These are phyloP conservation scores for Ceriops zippeliana DNA, from an alignment of 345 rosid genomes.

Conservation along the genomic window DNA sequence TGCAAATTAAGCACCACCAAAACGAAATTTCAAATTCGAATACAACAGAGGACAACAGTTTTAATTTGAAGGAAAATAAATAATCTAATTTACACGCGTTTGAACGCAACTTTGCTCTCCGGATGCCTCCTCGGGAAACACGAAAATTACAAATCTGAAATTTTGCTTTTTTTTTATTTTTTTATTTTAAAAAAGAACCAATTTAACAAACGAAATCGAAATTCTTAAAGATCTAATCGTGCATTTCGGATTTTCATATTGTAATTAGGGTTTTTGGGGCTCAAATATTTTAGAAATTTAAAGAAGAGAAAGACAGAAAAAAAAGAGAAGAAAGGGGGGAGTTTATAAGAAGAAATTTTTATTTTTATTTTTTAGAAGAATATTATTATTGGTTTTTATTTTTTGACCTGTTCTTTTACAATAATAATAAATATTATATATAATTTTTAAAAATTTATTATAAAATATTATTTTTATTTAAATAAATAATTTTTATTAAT, in stretches of 20 bases:
- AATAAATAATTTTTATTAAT: too few relatives aligned
- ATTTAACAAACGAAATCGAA: background rate
- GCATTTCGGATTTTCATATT: background rate
- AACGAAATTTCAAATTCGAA: background rate
- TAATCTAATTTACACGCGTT: constrained; percentile 10
- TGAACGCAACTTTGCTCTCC: constrained; percentile 10
- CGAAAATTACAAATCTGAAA: constrained; percentile 4
- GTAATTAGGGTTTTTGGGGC: constrained; percentile 4
- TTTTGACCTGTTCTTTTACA: background rate
- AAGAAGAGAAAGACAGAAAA: background rate
- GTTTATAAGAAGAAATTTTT: too few relatives aligned
- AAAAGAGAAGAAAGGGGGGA: background rate
- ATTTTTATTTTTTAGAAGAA: too few relatives aligned
- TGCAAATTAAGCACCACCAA: constrained; percentile 9
- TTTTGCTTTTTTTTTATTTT: too few relatives aligned
- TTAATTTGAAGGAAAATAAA: too few relatives aligned
- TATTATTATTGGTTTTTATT: background rate
- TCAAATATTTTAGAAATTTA: background rate
- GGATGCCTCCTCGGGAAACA: constrained; percentile 21
- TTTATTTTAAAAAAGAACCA: background rate
- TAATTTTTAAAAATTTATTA: too few relatives aligned
- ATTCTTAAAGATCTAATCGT: constrained; percentile 3
- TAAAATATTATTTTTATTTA: background rate
- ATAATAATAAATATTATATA: too few relatives aligned
- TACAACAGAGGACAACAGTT: background rate